Base-by-base conservation (phyloP, 371 early-diverging fungal genomes). In the Apophysomyces sp. region DNA sequence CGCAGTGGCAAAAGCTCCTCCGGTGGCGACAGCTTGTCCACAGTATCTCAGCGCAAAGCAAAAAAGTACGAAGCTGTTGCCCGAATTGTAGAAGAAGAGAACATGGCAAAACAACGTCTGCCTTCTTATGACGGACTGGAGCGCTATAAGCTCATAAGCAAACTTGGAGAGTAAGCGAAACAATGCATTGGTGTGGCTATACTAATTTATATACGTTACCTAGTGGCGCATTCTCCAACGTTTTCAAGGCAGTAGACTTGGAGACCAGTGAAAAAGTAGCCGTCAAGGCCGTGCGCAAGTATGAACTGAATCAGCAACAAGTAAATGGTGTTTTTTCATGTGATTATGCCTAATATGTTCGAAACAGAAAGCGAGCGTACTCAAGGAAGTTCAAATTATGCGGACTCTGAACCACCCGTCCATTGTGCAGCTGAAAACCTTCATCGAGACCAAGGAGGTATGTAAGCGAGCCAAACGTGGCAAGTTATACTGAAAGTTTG, bases 361-460 rank as follows among this genome's bases (percentile, higher is more conserved):
- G 12, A 13, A 28, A 52, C 65, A 94, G 90, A 84, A 85, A 61
- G 84, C 86, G 59, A 87, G 89, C 66, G 87, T 95, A 34, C 82
- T 90, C 58, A 93, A 94, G 71, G 98, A 98, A 73, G 89, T 91
- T 0, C 81, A 87, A 37, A 92, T 97, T 58, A 93, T 95, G 84
- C 83, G 90, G 34, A 85, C 87, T 32, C 72, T 97, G 40, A 52
- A 66, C 15, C 95, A 96, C 66, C 83, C 84, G 31, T 91, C 93
- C 57, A 91, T 98, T 40, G 84, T 94, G 51, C 75, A 82, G 53
- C 76, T 96, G 28, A 74, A 86, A 21, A 86, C 86, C 21, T 86
- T 87, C 58, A 77, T 83, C 32, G 91, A 90, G 61, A 82, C 85
- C 11, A 72, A 69, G 12, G 87, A 86, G 57, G 91, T 93, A 70